These are phyloP conservation scores for Colletotrichum liaoningense DNA, from an alignment of 2,329 filamentous ascomycete species.

Conservation along the genomic window DNA sequence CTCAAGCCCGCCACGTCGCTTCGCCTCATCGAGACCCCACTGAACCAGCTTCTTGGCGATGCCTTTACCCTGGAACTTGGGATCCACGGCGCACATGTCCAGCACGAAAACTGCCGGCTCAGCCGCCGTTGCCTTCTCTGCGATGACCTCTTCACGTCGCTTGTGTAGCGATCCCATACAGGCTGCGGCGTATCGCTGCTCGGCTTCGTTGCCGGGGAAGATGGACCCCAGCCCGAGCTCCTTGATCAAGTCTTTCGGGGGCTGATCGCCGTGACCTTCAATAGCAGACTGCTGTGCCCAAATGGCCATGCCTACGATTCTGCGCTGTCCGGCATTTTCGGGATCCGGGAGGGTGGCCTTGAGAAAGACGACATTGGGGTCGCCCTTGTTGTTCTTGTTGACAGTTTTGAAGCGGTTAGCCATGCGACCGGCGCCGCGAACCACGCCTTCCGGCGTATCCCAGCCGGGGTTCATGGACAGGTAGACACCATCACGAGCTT, in stretches of 20 bases:
- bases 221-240: constrained; percentile 47
- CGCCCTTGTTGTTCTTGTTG: constrained; percentile 54
- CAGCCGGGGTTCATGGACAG: constrained; percentile 63
- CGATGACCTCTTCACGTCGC: constrained; percentile 54
- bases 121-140: constrained; percentile 52
- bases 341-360: constrained; percentile 61
- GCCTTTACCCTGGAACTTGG: constrained; percentile 62
- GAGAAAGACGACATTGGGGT: constrained; percentile 62
- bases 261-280: constrained; percentile 57
- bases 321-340: constrained; percentile 37
- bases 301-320: constrained; percentile 64
- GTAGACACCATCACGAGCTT: constrained; percentile 64
- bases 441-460: constrained; percentile 60
- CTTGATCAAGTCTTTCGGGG: constrained; percentile 45
- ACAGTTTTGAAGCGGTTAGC: constrained; percentile 53
- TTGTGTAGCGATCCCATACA: constrained; percentile 55
- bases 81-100: constrained; percentile 64
- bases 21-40: constrained; percentile 59
- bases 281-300: constrained; percentile 65
- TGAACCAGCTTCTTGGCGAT: constrained; percentile 57
- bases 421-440: constrained; percentile 49
- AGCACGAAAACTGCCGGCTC: constrained; percentile 62
- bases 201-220: constrained; percentile 55
- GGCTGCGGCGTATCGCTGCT: constrained; percentile 60
- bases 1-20: constrained; percentile 53